phyloP scores from a whole-genome alignment of 768 basidiomycete genomes.

The Xerocomellus dryophilus region DNA sequence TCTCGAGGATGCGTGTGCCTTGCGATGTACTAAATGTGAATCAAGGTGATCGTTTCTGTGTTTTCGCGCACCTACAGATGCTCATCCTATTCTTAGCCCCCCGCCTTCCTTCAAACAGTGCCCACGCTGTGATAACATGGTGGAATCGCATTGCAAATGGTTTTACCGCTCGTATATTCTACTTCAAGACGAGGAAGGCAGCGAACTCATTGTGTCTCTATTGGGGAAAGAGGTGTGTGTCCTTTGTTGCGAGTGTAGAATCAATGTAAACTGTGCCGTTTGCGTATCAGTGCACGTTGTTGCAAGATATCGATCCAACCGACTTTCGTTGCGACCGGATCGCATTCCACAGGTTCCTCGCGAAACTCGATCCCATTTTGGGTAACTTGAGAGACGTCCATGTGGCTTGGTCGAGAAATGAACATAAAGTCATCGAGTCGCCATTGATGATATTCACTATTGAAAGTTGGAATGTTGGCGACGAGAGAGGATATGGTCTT shows the following conservation, averaged over 20 bases:
- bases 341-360: constrained; percentile 37
- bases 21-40: constrained; percentile 53
- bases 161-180: constrained; percentile 49
- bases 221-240: constrained; percentile 43
- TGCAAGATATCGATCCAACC: constrained; percentile 43
- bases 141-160: constrained; percentile 47
- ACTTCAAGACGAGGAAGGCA: constrained; percentile 48
- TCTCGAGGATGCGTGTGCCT: constrained; percentile 45
- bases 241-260: background rate
- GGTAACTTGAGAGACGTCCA: constrained; percentile 47
- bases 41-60: constrained; percentile 39
- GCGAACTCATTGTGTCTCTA: constrained; percentile 45
- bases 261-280: background rate
- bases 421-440: constrained; percentile 20
- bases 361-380: constrained; percentile 44
- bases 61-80: background rate
- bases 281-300: constrained; percentile 38
- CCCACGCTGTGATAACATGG: constrained; percentile 50
- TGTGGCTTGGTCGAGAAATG: constrained; percentile 25
- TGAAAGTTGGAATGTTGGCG: constrained; percentile 29
- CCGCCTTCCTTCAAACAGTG: constrained; percentile 44
- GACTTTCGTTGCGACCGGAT: constrained; percentile 42
- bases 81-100: constrained; percentile 37
- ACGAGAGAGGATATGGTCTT: constrained; percentile 23
- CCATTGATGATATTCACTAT: constrained; percentile 28